Evolutionary conservation across 1,284 basidiomycete genomes (phyloP).

Genomic region (Ceratobasidium sp.): DNA sequence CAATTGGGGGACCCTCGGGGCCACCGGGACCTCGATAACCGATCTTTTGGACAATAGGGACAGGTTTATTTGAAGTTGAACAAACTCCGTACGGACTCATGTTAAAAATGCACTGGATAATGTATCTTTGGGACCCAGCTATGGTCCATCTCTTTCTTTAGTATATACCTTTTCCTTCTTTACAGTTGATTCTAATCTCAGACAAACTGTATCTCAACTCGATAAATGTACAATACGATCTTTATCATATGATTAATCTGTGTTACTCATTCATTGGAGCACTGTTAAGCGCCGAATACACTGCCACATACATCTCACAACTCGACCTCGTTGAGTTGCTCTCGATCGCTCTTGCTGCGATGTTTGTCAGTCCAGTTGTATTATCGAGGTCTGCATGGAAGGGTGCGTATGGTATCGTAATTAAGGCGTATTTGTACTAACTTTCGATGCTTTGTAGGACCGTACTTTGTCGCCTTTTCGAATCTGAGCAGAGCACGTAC

Average conservation of each 20-base stretch:
- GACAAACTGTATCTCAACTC: neutral
- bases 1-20: slow-evolving; percentile 39
- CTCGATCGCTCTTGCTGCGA: slow-evolving; percentile 19
- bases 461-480: slow-evolving; percentile 95
- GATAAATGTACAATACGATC: neutral
- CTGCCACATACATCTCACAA: neutral
- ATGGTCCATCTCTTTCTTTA: neutral
- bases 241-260: neutral
- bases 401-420: slow-evolving; percentile 50
- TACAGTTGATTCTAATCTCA: too few species aligned
- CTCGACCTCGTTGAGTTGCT: neutral
- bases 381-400: slow-evolving; percentile 58
- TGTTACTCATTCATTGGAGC: neutral
- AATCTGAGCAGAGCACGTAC: slow-evolving; percentile 85
- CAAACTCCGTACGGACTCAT: neutral
- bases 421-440: neutral
- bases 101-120: neutral
- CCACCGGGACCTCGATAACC: slow-evolving; percentile 28
- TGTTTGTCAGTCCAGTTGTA: slow-evolving; percentile 47
- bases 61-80: neutral
- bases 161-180: neutral
- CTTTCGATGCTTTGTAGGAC: slow-evolving; percentile 65
- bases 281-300: neutral
- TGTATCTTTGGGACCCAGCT: too few species aligned
- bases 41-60: neutral